Base-by-base conservation (phyloP, 345 rosid genomes). In the Turnera subulata region DNA sequence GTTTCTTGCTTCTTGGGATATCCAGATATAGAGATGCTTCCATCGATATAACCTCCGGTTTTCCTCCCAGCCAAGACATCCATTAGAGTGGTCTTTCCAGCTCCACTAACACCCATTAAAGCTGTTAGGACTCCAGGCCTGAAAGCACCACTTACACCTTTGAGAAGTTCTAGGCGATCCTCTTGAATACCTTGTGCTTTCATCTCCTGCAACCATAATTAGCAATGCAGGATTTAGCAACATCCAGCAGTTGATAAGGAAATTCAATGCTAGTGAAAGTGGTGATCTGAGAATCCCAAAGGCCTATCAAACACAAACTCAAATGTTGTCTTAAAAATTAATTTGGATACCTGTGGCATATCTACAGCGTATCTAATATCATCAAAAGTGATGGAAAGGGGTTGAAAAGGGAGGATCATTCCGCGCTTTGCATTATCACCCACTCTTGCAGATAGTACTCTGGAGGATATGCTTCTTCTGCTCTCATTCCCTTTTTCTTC, bases 1-100 rank as follows among this genome's bases (percentile, higher is more conserved):
- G 88, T 85, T 68, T 82, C 81, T 52, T 85, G 91, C 65, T 78
- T 80, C 77, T 82, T 85, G 2, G 84, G 81, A 45, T 78, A 78
- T 21, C 88, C 91, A 35, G 91, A 78, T 52, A 85, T 76, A 37
- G 74, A 58, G 58, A 82, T 76, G 7, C 50, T 66, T 46, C 91
- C 88, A 4, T 61, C 73, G 19, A 80, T 75, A 58, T 82, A 76
- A 42, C 91, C 88, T 9, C 84, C 85, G 4, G 91, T 85, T 80
- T 85, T 85, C 64, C 91, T 78, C 56, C 91, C 91, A 5, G 91
- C 80, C 66, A 85, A 56, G 14, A 85, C 88, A 67, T 85, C 91
- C 91, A 85, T 78, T 8, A 85, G 73, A 21, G 91, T 85, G 56
- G 91, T 85, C 57, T 85, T 85, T 12, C 91, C 88, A 38, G 88